These are phyloP conservation scores for Persicaria tinctoria DNA, from an alignment of 148 eudicot species.

Conservation along the genomic window DNA sequence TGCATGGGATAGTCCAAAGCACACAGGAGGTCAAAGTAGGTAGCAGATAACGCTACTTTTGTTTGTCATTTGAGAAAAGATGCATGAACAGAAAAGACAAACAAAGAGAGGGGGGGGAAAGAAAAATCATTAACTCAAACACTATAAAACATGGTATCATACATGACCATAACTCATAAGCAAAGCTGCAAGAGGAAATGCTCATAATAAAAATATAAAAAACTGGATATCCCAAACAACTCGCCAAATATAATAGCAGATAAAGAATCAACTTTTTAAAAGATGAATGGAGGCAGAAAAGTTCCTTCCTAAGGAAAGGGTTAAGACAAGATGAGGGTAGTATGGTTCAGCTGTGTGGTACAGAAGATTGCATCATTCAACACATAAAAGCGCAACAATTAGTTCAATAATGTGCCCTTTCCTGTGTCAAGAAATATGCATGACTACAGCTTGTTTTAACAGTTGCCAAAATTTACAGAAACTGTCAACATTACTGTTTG, in stretches of 20 bases:
- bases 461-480: not conserved
- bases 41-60: slow-evolving; percentile 4
- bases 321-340: not conserved
- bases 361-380: not conserved
- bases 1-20: slow-evolving; percentile 6
- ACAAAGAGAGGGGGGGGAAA: not conserved
- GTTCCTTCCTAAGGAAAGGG: not conserved
- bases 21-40: not conserved
- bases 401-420: not conserved
- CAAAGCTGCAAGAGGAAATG: not conserved
- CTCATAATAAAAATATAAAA: not conserved
- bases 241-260: not conserved
- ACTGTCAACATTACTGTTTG: not conserved
- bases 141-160: not conserved
- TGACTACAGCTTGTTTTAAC: not conserved
- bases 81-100: not conserved
- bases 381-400: not conserved
- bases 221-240: slow-evolving; percentile 2
- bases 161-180: not conserved
- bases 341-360: not conserved
- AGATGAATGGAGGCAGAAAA: not conserved
- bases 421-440: not conserved
- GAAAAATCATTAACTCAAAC: not conserved
- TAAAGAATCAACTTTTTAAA: not conserved
- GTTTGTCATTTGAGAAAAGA: slow-evolving; percentile 4